Conservation (phyloP, 2,329 filamentous ascomycete species). For the Botrytis elliptica region DNA sequence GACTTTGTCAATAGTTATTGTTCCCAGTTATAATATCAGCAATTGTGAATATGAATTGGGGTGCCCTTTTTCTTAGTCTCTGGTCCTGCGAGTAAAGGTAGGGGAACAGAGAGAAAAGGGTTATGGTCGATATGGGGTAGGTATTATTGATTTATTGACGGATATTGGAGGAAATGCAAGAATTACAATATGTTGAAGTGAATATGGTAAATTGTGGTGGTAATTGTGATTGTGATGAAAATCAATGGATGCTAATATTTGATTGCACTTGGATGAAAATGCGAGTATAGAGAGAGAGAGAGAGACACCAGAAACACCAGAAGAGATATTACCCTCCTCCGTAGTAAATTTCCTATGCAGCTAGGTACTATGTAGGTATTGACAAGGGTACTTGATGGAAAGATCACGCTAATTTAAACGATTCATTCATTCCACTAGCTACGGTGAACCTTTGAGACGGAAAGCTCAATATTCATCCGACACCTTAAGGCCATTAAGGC, state of each 20-base stretch:
- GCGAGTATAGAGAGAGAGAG: neutral
- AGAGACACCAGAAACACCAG: neutral
- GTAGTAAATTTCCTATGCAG: conserved; percentile 1
- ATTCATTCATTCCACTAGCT: conserved; percentile 9
- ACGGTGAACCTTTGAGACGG: neutral
- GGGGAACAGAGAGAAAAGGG: neutral
- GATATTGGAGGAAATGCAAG: neutral
- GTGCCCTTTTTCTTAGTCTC: neutral
- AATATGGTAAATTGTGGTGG: neutral
- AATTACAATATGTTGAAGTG: neutral
- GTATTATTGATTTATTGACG: neutral
- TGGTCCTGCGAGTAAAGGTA: neutral
- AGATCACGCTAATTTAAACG: neutral
- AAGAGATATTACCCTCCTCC: neutral
- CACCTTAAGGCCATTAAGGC: too few relatives aligned
- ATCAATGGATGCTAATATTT: neutral
- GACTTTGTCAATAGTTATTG: neutral
- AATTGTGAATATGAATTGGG: neutral
- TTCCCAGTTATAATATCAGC: neutral
- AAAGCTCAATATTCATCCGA: neutral
- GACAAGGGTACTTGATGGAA: neutral
- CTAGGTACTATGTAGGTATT: neutral
- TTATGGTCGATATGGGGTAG: neutral
- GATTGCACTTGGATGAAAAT: neutral
- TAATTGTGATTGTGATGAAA: neutral